Base-by-base conservation (phyloP, 768 basidiomycete genomes). In the Pluteus cervinus region DNA sequence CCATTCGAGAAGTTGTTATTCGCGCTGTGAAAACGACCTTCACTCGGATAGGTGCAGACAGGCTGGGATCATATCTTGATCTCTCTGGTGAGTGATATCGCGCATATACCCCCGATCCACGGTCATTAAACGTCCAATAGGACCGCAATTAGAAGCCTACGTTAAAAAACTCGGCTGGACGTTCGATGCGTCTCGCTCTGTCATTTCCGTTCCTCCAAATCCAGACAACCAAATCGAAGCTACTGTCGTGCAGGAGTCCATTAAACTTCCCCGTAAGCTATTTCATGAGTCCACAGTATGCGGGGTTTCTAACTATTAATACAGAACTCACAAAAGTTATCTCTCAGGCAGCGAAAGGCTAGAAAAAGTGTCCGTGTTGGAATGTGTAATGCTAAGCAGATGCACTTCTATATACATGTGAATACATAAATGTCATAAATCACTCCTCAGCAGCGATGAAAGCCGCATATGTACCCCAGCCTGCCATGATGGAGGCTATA, bases 171-270 rank as follows among this genome's bases (percentile, higher is more conserved):
- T 85, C 33, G 83, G 77, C 15, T 91, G 88, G 88, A 57, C 64
- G 14, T 44, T 75, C 26, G 75, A 86, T 40, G 48, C 61, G 11
- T 57, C 69, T 11, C 68, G 66, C 1, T 71, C 70, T 5, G 73
- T 79, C n/a, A 68, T 89, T 36, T 63, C 58, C 11, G 66, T 91
- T 38, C 88, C 89, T 16, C 73, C 79, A 29, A 91, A 90, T 57
- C 81, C 83, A 10, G 88, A 91, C 60, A 91, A 91, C 57, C 86
- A 87, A 51, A 86, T 90, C 48, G 80, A 85, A 51, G 84, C 88
- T 0, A 83, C 85, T 1, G 72, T 91, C 33, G 82, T 89, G 17
- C 86, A 86, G 57, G 88, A 91, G 60, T 75, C 69, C 48, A 81
- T 91, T 51, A 82, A 79, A 55, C 66, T 91, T 45, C 76, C 81